A percentile compares a stretch with the other conserved stretches of the same genome.
phyloP scores from a whole-genome alignment of 805 yeast genomes.

The Metschnikowia shivogae region DNA sequence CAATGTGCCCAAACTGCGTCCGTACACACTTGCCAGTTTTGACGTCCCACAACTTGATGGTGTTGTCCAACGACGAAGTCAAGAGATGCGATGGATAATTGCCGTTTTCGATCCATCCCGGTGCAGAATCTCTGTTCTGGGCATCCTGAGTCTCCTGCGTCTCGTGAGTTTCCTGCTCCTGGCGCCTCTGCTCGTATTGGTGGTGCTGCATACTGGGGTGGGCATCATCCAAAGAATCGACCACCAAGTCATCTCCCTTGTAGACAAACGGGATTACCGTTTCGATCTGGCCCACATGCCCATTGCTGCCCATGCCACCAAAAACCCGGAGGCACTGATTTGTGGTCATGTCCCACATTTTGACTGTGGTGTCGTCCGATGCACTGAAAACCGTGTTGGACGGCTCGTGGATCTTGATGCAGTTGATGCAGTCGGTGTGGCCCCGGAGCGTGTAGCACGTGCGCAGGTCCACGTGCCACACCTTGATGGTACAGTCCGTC shows the following conservation, averaged over 20 bases:
- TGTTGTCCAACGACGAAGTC: slow-evolving; percentile 87
- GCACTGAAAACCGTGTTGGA: slow-evolving; percentile 80
- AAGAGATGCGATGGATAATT: slow-evolving; percentile 76
- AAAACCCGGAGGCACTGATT: slow-evolving; percentile 77
- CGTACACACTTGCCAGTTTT: slow-evolving; percentile 81
- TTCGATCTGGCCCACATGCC: slow-evolving; percentile 94
- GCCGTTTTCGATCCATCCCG: slow-evolving; percentile 15
- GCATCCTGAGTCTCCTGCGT: background rate
- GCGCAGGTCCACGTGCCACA: slow-evolving; percentile 94
- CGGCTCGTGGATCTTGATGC: slow-evolving; percentile 78
- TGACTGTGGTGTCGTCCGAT: slow-evolving; percentile 85
- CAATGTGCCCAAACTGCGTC: slow-evolving; percentile 96
- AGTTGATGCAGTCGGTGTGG: slow-evolving; percentile 87
- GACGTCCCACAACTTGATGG: slow-evolving; percentile 90
- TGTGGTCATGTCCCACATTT: slow-evolving; percentile 90
- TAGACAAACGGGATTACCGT: slow-evolving; percentile 82
- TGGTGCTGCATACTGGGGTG: slow-evolving; percentile 17
- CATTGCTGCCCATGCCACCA: slow-evolving; percentile 68
- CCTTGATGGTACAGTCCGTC: slow-evolving; percentile 87
- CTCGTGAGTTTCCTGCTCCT: slow-evolving; percentile 2
- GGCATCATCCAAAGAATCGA: slow-evolving; percentile 41
- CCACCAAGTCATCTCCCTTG: slow-evolving; percentile 50
- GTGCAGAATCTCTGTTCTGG: background rate
- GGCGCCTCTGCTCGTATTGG: slow-evolving; percentile 12
- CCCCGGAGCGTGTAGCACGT: slow-evolving; percentile 92